Evolutionary conservation across 139 green algal genomes (phyloP), one percentile per base, ranked within the genome.

Genomic region (Protoeuglena noctilucae): DNA sequence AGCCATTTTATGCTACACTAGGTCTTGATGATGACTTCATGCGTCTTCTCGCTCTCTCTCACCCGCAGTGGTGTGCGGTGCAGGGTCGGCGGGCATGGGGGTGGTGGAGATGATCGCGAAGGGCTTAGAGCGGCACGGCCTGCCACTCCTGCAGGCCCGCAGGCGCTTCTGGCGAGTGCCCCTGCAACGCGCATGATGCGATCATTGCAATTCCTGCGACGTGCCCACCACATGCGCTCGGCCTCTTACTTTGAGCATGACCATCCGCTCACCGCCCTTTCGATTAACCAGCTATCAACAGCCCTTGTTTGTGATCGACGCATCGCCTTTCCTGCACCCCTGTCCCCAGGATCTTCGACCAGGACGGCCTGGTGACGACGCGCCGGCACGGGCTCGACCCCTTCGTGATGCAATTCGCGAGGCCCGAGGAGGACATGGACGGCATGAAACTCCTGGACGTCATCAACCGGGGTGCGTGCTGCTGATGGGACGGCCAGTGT

Each of bases 101-200:
- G 74, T 89, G 16, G 61, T 64, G 5, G 27, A 46, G n/a, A 79
- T 81, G 60, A 69, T 84, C 3, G 65, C 67, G 2, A 40, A 69
- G 40, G 78, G 66, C 25, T 48, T 68, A 14, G 27, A 63, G 22
- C 43, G 39, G 24, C 48, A 70, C 24, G 73, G 73, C 3, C 16
- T 75, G 27, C 54, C 51, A 25, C 28, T 58, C 21, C 58, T 73
- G n/a, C 60, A 86, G 28, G 80, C 80, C 1, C 51, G 19, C 19
- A 28, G 56, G 16, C 47, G 62, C 26, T 93, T 93, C 61, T 88
- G 77, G 65, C n/a, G n/a, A n/a, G n/a, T n/a, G n/a, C n/a, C n/a
- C n/a, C n/a, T n/a, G n/a, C n/a, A n/a, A n/a, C n/a, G n/a, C n/a
- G n/a, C n/a, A n/a, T n/a, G n/a, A n/a, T n/a, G n/a, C n/a, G n/a